These are phyloP conservation scores for Xylaria acuta DNA, from an alignment of 495 filamentous ascomycete species.

Conservation along the genomic window DNA sequence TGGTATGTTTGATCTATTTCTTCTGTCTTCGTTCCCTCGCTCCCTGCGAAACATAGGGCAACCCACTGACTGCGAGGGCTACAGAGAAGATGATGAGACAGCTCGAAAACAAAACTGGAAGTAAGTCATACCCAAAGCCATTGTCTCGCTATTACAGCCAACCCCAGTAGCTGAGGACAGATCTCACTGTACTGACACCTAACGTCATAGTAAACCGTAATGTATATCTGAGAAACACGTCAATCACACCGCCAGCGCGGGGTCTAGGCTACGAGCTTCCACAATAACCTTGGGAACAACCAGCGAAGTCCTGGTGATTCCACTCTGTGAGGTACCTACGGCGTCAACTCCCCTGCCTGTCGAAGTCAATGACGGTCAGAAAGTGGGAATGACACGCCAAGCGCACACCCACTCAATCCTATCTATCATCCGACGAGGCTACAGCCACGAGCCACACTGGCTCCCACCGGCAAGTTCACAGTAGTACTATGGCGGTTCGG, in stretches of 20 bases:
- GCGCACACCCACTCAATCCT: neutral
- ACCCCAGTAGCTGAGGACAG: neutral
- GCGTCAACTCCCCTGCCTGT: neutral
- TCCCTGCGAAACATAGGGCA: neutral
- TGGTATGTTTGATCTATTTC: slow-evolving; percentile 31
- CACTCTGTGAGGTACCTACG: neutral
- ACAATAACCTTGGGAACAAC: neutral
- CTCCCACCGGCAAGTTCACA: neutral
- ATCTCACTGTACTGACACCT: neutral
- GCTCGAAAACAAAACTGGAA: slow-evolving; percentile 36
- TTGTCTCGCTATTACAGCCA: neutral
- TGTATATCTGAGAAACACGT: slow-evolving; percentile 34
- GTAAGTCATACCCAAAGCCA: slow-evolving; percentile 14
- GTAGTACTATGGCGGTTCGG: neutral
- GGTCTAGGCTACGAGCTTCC: slow-evolving; percentile 18
- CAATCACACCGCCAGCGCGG: slow-evolving; percentile 32
- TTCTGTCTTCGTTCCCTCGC: neutral
- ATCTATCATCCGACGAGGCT: neutral
- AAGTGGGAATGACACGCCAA: neutral
- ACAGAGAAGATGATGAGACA: slow-evolving; percentile 42
- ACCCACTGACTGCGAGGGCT: neutral
- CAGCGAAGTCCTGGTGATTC: neutral
- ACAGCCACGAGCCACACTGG: neutral
- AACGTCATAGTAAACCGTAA: slow-evolving; percentile 28
- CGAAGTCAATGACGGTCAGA: neutral